Conservation (phyloP, 2,329 filamentous ascomycete genomes). For the Penicillium sp. region DNA sequence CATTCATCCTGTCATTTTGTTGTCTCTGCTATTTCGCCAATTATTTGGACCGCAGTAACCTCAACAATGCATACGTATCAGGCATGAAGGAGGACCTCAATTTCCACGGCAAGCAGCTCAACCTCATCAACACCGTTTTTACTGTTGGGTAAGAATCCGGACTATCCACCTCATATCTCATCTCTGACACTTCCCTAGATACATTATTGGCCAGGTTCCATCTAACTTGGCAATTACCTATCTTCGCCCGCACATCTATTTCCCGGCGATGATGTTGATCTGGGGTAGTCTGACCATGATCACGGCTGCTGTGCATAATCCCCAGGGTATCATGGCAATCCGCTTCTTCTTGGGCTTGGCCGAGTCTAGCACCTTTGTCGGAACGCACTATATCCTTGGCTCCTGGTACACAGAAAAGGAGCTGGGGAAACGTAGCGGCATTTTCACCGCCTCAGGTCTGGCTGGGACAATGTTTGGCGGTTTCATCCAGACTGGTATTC, state of each 20-base stretch:
- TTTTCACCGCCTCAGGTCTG: conserved; percentile 38
- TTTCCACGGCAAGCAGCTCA: conserved; percentile 34
- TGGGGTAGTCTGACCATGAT: conserved; percentile 38
- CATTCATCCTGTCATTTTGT: conserved; percentile 49
- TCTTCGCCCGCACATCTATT: conserved; percentile 28
- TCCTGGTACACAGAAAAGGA: conserved; percentile 48
- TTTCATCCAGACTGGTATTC: conserved; percentile 39
- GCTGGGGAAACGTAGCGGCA: conserved; percentile 40
- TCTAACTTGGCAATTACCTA: conserved; percentile 29
- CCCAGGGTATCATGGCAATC: conserved; percentile 36
- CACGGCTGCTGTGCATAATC: conserved; percentile 32
- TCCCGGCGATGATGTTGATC: conserved; percentile 32
- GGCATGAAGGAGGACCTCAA: conserved; percentile 37
- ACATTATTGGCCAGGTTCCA: conserved; percentile 28
- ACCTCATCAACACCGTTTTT: conserved; percentile 28
- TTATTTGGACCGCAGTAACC: conserved; percentile 49
- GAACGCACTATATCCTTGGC: conserved; percentile 42
- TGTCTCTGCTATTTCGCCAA: conserved; percentile 54
- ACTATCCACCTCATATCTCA: neutral
- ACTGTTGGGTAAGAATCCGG: conserved; percentile 19
- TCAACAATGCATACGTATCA: conserved; percentile 52
- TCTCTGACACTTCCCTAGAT: conserved; percentile 1
- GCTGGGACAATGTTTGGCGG: conserved; percentile 41
- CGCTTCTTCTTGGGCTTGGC: conserved; percentile 41
- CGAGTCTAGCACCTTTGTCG: conserved; percentile 36